phyloP scores from a whole-genome alignment of 2,329 filamentous ascomycete genomes.

The Diaporthe ilicicola region DNA sequence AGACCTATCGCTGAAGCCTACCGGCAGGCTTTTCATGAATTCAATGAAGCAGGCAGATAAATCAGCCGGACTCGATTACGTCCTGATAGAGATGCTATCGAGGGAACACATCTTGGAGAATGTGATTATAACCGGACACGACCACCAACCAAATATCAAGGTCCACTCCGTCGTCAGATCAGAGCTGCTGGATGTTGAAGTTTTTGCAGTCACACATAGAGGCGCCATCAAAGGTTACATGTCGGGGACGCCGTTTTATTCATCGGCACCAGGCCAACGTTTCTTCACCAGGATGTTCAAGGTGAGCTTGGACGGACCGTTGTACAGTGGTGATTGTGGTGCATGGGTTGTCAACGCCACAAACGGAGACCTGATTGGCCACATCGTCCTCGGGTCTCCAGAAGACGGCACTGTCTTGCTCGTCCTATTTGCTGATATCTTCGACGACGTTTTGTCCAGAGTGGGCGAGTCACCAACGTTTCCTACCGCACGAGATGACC shows the following conservation, averaged over 20 bases:
- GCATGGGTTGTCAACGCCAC: neutral
- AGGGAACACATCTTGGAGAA: neutral
- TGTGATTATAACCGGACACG: neutral
- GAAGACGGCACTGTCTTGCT: neutral
- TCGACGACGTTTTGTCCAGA: neutral
- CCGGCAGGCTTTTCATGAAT: neutral
- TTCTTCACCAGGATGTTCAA: neutral
- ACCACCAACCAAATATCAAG: neutral
- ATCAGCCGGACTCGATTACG: constrained; percentile 5
- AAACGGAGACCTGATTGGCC: neutral
- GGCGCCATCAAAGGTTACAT: neutral
- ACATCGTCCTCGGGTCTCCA: constrained; percentile 19
- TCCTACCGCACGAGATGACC: neutral
- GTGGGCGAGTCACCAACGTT: neutral
- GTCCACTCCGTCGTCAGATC: neutral
- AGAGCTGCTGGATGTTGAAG: neutral
- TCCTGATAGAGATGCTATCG: neutral
- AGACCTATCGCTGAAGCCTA: neutral
- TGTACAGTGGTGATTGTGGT: constrained; percentile 3
- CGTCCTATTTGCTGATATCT: neutral
- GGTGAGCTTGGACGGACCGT: neutral
- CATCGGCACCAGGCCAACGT: neutral
- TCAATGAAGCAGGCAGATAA: neutral
- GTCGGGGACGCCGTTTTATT: constrained; percentile 2
- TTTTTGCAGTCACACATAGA: neutral